Base-by-base conservation (phyloP, 2,329 filamentous ascomycete genomes). In the Calonectria leucothoes region DNA sequence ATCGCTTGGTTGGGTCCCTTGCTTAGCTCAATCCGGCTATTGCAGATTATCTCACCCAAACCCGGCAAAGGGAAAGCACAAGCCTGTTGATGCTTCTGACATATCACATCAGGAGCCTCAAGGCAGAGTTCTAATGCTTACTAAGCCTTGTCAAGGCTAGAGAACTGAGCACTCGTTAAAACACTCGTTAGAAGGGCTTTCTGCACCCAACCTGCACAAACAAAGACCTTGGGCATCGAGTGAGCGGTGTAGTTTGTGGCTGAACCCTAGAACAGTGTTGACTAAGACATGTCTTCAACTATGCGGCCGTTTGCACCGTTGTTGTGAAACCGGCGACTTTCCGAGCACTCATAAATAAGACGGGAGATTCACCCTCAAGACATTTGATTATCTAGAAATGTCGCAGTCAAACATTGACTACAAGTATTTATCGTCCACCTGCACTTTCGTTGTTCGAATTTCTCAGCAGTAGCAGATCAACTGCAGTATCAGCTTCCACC, bases 211-310 rank as follows among this genome's bases (percentile, higher is more conserved):
- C 31, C 6, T 29, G 27, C 5, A 3, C 7, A 7, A 12, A 12
- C 8, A 2, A 8, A 31, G 14, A 4, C 0, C 17, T 31, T 52
- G 17, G 25, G 25, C 6, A 20, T 0, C 0, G 11, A 20, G 2
- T 20, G n/a, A 52, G 49, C 49, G 49, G 49, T 52, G 49, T 52
- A 31, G 49, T 15, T 12, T 45, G n/a, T 45, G 42, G 10, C 42
- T 23, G 42, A 45, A 45, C 20, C n/a, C n/a, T 45, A n/a, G 20
- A 10, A 2, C n/a, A 4, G 4, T 1, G 23, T 45, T 23, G 20
- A 4, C 42, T 45, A 5, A 45, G 42, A 45, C 42, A 23, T 5
- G n/a, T 45, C 8, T 10, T 45, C 6, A 23, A 45, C 12, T n/a
- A 23, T 45, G n/a, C 12, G 42, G 42, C 42, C 12, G 42, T 45